These are phyloP conservation scores for Umbellularia californica DNA, from an alignment of 164 flowering plant species.

Conservation along the genomic window DNA sequence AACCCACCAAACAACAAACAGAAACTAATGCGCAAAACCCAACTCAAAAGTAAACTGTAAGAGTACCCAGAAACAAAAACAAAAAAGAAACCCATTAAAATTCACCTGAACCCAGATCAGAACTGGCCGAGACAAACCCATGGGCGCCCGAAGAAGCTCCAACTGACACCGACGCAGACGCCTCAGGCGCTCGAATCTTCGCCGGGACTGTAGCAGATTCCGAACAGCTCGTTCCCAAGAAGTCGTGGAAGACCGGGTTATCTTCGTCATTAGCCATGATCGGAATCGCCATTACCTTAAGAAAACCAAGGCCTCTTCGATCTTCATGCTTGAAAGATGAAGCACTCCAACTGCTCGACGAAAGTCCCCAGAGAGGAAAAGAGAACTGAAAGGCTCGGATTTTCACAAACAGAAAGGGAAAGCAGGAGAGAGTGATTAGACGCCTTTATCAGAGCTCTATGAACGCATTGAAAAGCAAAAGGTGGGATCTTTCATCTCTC, in stretches of 20 bases:
- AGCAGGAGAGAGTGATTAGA: background rate
- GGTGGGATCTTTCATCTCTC: background rate
- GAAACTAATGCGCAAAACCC: background rate
- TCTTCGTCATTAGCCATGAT: slow-evolving; percentile 16
- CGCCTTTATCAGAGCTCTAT: background rate
- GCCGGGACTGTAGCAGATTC: slow-evolving; percentile 7
- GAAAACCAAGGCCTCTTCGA: background rate
- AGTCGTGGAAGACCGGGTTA: slow-evolving; percentile 21
- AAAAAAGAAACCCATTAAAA: background rate
- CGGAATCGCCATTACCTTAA: slow-evolving; percentile 13
- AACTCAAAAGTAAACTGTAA: background rate
- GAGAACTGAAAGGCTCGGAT: slow-evolving; percentile 3
- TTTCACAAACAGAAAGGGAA: slow-evolving; percentile 6
- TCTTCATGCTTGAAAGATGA: background rate
- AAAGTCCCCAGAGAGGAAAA: background rate
- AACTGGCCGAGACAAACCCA: slow-evolving; percentile 14
- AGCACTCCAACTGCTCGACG: background rate
- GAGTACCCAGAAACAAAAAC: background rate
- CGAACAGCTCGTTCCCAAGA: slow-evolving; percentile 14
- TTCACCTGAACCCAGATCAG: slow-evolving; percentile 17
- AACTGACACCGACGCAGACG: slow-evolving; percentile 5
- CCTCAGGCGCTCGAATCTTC: background rate
- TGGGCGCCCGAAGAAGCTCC: slow-evolving; percentile 12
- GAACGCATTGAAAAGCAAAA: slow-evolving; percentile 14
- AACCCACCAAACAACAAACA: background rate